Percentiles rank a stretch among this genome's conserved stretches.
Evolutionary conservation across 495 filamentous ascomycete genomes (phyloP).

Genomic region (Aspergillus carlsbadensis): DNA sequence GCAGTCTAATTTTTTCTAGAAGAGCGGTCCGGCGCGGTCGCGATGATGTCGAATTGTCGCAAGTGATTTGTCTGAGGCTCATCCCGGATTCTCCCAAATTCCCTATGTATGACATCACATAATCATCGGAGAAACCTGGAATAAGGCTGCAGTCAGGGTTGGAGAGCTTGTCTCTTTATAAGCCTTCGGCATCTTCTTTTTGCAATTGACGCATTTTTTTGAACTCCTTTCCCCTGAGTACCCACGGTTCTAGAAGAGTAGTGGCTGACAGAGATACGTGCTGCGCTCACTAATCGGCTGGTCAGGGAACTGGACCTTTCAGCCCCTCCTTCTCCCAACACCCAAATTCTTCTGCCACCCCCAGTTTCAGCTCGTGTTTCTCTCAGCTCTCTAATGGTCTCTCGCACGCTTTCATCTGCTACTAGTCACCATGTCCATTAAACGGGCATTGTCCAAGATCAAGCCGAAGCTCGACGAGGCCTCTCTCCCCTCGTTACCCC

Average conservation of each 20-base stretch:
- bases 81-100: background rate
- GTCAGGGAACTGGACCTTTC: background rate
- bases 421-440: conserved; percentile 42
- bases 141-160: background rate
- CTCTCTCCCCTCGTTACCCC: conserved; percentile 20
- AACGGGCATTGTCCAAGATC: conserved; percentile 46
- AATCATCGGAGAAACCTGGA: background rate
- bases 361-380: conserved; percentile 47
- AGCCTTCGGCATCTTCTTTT: background rate
- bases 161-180: background rate
- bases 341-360: conserved; percentile 8
- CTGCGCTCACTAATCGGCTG: too few relatives aligned
- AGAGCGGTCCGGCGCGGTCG: too few relatives aligned
- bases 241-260: background rate
- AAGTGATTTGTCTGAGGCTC: background rate
- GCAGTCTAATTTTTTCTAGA: too few relatives aligned
- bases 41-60: conserved; percentile 3
- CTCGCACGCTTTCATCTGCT: background rate
- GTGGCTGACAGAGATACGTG: too few relatives aligned
- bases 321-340: background rate
- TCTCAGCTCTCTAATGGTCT: background rate
- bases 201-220: background rate
- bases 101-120: conserved; percentile 1
- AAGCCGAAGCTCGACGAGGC: conserved; percentile 26
- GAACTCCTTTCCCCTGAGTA: background rate